Evolutionary conservation across 2,329 filamentous ascomycete genomes (phyloP), one percentile per base, ranked within the genome.

Genomic region (Leptographium flavum): DNA sequence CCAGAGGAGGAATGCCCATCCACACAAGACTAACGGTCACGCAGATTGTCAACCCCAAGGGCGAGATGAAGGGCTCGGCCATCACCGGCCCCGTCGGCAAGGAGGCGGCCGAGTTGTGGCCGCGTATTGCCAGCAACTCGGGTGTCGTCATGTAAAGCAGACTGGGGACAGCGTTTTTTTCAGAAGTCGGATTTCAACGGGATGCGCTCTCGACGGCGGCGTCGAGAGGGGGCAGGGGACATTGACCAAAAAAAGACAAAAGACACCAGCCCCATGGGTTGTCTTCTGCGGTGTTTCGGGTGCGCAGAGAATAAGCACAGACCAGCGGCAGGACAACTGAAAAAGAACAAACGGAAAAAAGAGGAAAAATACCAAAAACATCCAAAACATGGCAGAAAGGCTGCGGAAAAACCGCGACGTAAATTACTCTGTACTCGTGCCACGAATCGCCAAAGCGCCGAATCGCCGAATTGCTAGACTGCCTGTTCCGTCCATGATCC

Each of bases 11-110:
- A n/a, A n/a, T n/a, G n/a, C n/a, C n/a, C n/a, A n/a, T n/a, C n/a
- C n/a, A n/a, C n/a, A n/a, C 30, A 4, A 14, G 15, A 14, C 40
- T 42, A 35, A 42, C 40, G 2, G 6, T 28, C 8, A 15, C 17
- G 45, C 63, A 92, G 85, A 98, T 98, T 64, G 92, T 98, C 78
- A 98, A 98, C 79, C 87, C 90, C 71, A 98, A 98, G 85, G 92
- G 92, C 74, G 92, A 98, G 77, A 98, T 98, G 92, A 98, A 98
- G 84, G 92, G 92, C 66, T 95, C 87, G 56, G 92, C 92, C 69
- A 98, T 98, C 69, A 98, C 92, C 60, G 92, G 92, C 60, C 92
- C 92, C 61, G 90, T 98, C 65, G 92, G 90, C 70, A 98, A 98
- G 83, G 92, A 98, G 76, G 92, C 92, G 67, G 92, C 92, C 69